Conservation (phyloP, 306 rosid species). For the Arachis stenosperma region DNA sequence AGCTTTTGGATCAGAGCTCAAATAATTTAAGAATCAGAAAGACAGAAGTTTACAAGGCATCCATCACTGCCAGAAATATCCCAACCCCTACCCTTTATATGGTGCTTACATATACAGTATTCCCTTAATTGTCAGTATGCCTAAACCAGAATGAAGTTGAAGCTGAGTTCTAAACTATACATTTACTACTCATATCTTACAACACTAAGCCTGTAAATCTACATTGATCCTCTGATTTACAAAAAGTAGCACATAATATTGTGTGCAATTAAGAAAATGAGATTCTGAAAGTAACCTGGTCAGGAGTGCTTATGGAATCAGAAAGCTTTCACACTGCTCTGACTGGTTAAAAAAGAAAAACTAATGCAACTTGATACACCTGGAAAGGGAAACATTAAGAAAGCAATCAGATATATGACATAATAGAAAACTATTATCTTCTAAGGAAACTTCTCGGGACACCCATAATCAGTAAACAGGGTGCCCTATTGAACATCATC, state of each 20-base stretch:
- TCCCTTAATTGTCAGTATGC: slow-evolving; percentile 16
- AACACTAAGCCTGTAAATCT: slow-evolving; percentile 41
- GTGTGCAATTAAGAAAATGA: slow-evolving; percentile 33
- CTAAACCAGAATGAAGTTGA: slow-evolving; percentile 24
- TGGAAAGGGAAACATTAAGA: slow-evolving; percentile 42
- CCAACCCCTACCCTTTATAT: background rate
- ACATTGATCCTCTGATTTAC: slow-evolving; percentile 37
- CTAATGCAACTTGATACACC: slow-evolving; percentile 47
- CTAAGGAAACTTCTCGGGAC: slow-evolving; percentile 21
- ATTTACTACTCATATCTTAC: slow-evolving; percentile 44
- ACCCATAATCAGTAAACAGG: slow-evolving; percentile 19
- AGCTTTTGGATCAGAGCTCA: background rate
- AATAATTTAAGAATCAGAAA: slow-evolving; percentile 23
- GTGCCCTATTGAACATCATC: background rate
- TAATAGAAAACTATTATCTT: slow-evolving; percentile 18
- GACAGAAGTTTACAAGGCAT: background rate
- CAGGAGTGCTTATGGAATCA: slow-evolving; percentile 48
- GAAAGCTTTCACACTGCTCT: slow-evolving; percentile 51
- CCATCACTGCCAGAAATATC: slow-evolving; percentile 25
- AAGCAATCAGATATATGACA: slow-evolving; percentile 17
- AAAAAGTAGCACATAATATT: slow-evolving; percentile 26
- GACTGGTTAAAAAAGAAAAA: slow-evolving; percentile 39
- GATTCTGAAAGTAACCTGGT: slow-evolving; percentile 47
- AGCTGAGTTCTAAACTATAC: slow-evolving; percentile 38
- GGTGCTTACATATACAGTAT: slow-evolving; percentile 16